Percentiles rank a stretch among this genome's conserved stretches.
Evolutionary conservation across 1,139 yeast genomes (phyloP).

Genomic region (Blastobotrys capitulatus): DNA sequence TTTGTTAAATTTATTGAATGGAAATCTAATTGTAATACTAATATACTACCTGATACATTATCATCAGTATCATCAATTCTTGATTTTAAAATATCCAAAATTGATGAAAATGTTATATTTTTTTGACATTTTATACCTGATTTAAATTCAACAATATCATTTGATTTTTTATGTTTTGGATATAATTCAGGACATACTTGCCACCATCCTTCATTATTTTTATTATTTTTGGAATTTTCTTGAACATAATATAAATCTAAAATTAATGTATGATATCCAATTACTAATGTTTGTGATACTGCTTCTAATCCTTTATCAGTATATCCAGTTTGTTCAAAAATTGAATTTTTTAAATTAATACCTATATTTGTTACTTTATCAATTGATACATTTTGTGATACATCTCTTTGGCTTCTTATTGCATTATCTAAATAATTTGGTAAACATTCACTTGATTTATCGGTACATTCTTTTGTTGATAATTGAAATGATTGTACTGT

Average conservation of each 20-base stretch:
- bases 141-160: not conserved
- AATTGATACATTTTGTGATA: constrained; percentile 49
- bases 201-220: constrained; percentile 48
- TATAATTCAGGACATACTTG: constrained; percentile 55
- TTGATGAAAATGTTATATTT: constrained; percentile 38
- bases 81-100: constrained; percentile 36
- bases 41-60: constrained; percentile 47
- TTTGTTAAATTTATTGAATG: constrained; percentile 25
- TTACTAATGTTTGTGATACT: constrained; percentile 39
- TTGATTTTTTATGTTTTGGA: constrained; percentile 10
- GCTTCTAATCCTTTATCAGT: constrained; percentile 38
- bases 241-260: constrained; percentile 64
- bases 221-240: constrained; percentile 26
- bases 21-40: constrained; percentile 50
- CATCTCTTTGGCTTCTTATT: constrained; percentile 63
- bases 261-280: constrained; percentile 49
- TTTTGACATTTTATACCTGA: constrained; percentile 38
- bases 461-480: not conserved
- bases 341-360: constrained; percentile 44
- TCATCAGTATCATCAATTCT: constrained; percentile 50
- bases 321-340: constrained; percentile 53
- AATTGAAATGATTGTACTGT: not conserved
- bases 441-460: constrained; percentile 8
- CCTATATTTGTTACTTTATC: constrained; percentile 58
- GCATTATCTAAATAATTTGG: constrained; percentile 35